Base-by-base conservation (phyloP, 2,329 filamentous ascomycete genomes). In the Curvularia eragrostidis region DNA sequence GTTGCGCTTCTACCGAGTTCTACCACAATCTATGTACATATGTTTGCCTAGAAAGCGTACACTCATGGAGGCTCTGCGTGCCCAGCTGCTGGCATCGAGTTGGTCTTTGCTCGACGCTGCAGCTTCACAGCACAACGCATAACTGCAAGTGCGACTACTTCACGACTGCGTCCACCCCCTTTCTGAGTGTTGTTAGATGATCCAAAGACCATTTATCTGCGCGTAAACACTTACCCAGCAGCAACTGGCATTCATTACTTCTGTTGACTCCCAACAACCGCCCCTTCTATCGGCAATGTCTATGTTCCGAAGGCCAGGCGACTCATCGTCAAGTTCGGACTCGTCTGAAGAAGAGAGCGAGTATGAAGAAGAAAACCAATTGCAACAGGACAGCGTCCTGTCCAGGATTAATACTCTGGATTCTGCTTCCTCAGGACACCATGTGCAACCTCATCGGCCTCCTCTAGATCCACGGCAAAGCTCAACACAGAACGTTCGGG, bases 291-390 rank as follows among this genome's bases (percentile, higher is more conserved):
- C 39, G 36, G 47, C 44, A n/a, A 75, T 71, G 68, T 75, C 72
- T 4, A 67, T 75, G 67, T 76, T 76, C 43, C 72, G 73, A 38
- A 71, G 51, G 52, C 73, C 73, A 13, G 71, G 72, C 51, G 73
- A 75, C 49, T 72, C 72, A 3, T 75, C 73, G 30, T 72, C 68
- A 43, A 68, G 65, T 24, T 69, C 66, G 12, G 71, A 69, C 21
- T 61, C 62, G 2, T 69, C 66, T 24, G 62, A 66, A 21, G 64
- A 64, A 26, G 47, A 60, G n/a, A 63, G 52, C 8, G 63, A 70
- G 24, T 63, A 73, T 21, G 64, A 71, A 12, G 63, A 66, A 15
- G 54, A 54, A 19, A 60, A 32, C 12, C 46, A 53, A 18, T 50
- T 34, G 36, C 60, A 63, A 1, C 59, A 64, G 32, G 64, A 68